A percentile compares a stretch with the other conserved stretches of the same genome.
These are phyloP conservation scores for Gypsophila paniculata DNA, from an alignment of 179 eudicot species.

Conservation along the genomic window DNA sequence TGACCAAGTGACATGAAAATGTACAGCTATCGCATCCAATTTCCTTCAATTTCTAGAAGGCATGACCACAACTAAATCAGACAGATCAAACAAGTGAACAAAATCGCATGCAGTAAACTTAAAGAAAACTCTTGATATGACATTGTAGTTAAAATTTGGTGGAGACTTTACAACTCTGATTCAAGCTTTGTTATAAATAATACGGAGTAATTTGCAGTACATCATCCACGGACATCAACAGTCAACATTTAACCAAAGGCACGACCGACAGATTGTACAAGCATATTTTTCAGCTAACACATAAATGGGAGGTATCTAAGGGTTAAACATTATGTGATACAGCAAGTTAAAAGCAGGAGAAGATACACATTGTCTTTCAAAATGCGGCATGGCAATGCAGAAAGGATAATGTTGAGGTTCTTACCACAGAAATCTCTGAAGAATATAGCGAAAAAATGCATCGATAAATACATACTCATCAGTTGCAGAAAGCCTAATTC, in stretches of 20 bases:
- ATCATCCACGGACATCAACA: conserved; percentile 4
- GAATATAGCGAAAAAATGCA: conserved; percentile 12
- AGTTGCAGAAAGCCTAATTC: conserved; percentile 26
- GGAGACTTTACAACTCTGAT: not conserved
- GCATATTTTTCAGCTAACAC: not conserved
- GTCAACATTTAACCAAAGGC: conserved; percentile 1
- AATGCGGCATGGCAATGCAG: conserved; percentile 1
- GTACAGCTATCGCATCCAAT: not conserved
- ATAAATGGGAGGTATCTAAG: conserved; percentile 5
- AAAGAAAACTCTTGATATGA: not conserved
- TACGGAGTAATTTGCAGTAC: not conserved
- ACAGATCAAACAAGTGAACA: conserved; percentile 1
- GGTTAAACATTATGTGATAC: not conserved
- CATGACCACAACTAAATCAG: not conserved
- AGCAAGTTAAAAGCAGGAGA: conserved; percentile 9
- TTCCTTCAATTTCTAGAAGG: not conserved
- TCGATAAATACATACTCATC: conserved; percentile 11
- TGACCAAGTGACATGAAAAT: not conserved
- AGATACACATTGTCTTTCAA: conserved; percentile 6
- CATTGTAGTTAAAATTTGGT: not conserved
- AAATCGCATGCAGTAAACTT: not conserved
- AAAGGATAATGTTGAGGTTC: conserved; percentile 3
- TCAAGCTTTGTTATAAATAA: not conserved
- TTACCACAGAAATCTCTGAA: conserved; percentile 1
- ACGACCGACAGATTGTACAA: not conserved